Base-by-base conservation (phyloP, 768 basidiomycete species). In the Cubamyces lactineus region DNA sequence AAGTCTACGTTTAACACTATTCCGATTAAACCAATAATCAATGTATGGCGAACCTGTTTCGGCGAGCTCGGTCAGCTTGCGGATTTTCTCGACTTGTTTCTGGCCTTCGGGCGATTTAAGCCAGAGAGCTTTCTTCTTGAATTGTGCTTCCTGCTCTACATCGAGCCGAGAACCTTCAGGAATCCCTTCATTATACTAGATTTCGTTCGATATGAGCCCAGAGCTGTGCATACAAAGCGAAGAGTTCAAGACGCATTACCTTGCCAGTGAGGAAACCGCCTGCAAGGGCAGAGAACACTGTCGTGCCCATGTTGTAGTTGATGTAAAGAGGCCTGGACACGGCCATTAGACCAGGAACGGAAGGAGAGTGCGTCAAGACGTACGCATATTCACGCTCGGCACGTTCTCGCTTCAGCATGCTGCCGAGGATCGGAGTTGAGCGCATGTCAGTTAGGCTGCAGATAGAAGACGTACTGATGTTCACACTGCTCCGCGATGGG, bases 401-500 rank as follows among this genome's bases (percentile, higher is more conserved):
- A 12, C 86, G 80, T 60, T 92, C 88, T n/a, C 91, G 85, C 72
- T 87, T 82, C 73, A 93, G 82, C 84, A 92, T 84, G 69, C 85
- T 88, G 71, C 72, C 72, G 23, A 45, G 24, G 8, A 19, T 16
- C 17, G 11, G 45, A 23, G 34, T 52, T 19, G 4, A 19, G 7
- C 16, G 38, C 7, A 16, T 9, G 45, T 11, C 24, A 46, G 28
- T 9, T 16, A 15, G 16, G 16, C 40, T 40, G 26, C 26, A 30
- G 19, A n/a, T 42, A n/a, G 41, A 38, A 66, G 8, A 70, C 79
- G 15, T 59, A 86, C 85, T 86, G 77, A 76, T 88, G 84, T 67
- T 88, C 81, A 68, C 87, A 87, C 73, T 94, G 91, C 64, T 95
- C 92, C 30, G 83, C 86, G 57, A 87, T 81, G 1, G 92, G 93